Percentiles rank a stretch among this genome's conserved stretches.
Conservation (phyloP, 2,329 filamentous ascomycete species). For the Clonostachys rhizophaga region DNA sequence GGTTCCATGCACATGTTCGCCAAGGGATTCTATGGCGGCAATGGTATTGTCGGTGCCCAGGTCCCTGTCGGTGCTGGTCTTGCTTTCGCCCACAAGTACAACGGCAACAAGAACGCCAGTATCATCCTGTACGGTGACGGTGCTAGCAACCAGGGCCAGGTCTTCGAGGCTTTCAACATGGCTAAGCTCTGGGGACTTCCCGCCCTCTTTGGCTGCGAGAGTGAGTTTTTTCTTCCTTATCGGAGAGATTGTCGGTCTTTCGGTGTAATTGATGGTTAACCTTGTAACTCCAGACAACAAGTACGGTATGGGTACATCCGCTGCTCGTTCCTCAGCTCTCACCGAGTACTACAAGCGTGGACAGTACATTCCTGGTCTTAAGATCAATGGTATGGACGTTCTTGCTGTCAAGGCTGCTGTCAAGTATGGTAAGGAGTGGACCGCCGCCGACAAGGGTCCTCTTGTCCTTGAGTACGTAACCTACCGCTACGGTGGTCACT, state of each 20-base stretch:
- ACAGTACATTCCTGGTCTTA: slow-evolving; percentile 98
- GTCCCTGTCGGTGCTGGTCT: slow-evolving; percentile 95
- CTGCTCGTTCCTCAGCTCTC: slow-evolving; percentile 86
- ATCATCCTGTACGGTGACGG: slow-evolving; percentile 95
- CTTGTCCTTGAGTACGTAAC: slow-evolving; percentile 98
- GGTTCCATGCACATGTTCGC: slow-evolving; percentile 99
- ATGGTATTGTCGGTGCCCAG: slow-evolving; percentile 98
- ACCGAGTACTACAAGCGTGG: slow-evolving; percentile 99
- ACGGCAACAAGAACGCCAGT: slow-evolving; percentile 77
- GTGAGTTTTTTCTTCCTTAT: slow-evolving; percentile 48
- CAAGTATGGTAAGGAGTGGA: slow-evolving; percentile 88
- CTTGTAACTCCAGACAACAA: slow-evolving; percentile 78
- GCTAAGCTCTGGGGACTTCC: slow-evolving; percentile 98
- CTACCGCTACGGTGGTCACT: slow-evolving; percentile 98
- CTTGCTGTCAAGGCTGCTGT: slow-evolving; percentile 96
- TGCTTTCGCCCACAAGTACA: slow-evolving; percentile 96
- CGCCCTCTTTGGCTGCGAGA: slow-evolving; percentile 95
- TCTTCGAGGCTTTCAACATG: slow-evolving; percentile 99
- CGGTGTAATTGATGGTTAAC: not conserved
- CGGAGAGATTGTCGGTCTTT: too few relatives aligned
- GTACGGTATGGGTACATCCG: slow-evolving; percentile 98
- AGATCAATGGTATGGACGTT: slow-evolving; percentile 99
- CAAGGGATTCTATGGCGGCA: slow-evolving; percentile 96
- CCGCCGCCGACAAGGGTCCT: slow-evolving; percentile 78
- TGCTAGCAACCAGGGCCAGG: slow-evolving; percentile 98